phyloP scores from a whole-genome alignment of 495 filamentous ascomycete species.

The Rhypophila decipiens region DNA sequence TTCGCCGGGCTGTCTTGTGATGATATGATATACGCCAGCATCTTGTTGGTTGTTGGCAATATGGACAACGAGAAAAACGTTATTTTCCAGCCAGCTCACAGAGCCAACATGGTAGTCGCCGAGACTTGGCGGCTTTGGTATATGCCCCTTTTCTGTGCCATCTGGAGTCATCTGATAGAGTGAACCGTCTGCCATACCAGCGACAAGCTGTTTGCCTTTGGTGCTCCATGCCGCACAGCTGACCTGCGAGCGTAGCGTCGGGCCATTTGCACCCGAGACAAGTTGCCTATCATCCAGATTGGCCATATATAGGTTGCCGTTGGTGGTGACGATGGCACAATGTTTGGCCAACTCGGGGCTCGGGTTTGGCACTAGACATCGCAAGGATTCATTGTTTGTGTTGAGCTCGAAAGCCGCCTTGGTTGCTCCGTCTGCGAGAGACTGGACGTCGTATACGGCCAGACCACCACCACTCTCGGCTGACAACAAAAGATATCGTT shows the following conservation, averaged over 20 bases:
- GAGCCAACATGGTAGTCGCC: constrained; percentile 75
- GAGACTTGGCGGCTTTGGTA: constrained; percentile 70
- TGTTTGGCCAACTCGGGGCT: constrained; percentile 54
- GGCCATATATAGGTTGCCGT: constrained; percentile 76
- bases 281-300: constrained; percentile 63
- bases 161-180: constrained; percentile 77
- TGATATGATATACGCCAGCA: constrained; percentile 64
- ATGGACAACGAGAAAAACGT: constrained; percentile 75
- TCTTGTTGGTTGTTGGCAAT: constrained; percentile 52
- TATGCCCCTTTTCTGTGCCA: constrained; percentile 64
- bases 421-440: constrained; percentile 57
- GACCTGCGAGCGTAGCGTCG: constrained; percentile 63
- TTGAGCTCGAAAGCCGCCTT: constrained; percentile 62
- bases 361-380: constrained; percentile 77
- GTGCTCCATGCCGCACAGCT: constrained; percentile 88
- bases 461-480: constrained; percentile 79
- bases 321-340: constrained; percentile 71
- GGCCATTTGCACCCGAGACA: constrained; percentile 55
- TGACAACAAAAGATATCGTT: constrained; percentile 74
- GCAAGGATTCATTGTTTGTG: constrained; percentile 67
- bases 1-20: constrained; percentile 52
- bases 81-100: constrained; percentile 80
- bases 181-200: constrained; percentile 76
- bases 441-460: constrained; percentile 69
- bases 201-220: constrained; percentile 86